These are phyloP conservation scores for Plenodomus tracheiphilus DNA, from an alignment of 2,329 filamentous ascomycete species.

Conservation along the genomic window DNA sequence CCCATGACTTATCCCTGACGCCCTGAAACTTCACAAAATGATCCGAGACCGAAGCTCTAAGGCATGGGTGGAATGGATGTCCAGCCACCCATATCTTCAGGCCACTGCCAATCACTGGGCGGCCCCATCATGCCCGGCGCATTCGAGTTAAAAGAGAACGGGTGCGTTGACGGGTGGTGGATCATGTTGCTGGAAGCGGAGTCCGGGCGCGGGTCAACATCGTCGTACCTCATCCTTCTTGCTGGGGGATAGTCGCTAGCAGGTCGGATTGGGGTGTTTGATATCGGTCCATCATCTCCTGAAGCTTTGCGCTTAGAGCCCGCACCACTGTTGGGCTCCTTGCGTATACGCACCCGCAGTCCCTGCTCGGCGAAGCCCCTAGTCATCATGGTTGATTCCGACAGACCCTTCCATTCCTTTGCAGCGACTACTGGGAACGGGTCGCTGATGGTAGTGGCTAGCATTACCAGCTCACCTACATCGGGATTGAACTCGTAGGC, in stretches of 20 bases:
- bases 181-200: too few relatives aligned
- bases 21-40: too few relatives aligned
- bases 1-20: too few relatives aligned
- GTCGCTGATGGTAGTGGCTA: conserved; percentile 61
- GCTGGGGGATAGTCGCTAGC: background rate
- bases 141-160: too few relatives aligned
- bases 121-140: too few relatives aligned
- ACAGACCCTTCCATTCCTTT: conserved; percentile 78
- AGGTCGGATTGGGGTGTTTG: background rate
- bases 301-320: background rate
- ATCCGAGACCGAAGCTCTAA: too few relatives aligned
- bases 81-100: too few relatives aligned
- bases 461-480: conserved; percentile 50
- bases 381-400: conserved; percentile 79
- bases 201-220: too few relatives aligned
- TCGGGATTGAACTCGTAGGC: conserved; percentile 59
- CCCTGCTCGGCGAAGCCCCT: conserved; percentile 85
- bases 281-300: background rate
- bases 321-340: conserved; percentile 65
- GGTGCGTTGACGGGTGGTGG: too few relatives aligned
- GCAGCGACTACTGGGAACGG: conserved; percentile 65
- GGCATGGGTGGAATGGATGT: too few relatives aligned
- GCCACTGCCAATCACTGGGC: too few relatives aligned
- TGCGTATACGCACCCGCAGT: conserved; percentile 78
- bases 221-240: too few relatives aligned